Base-by-base conservation (phyloP, 495 filamentous ascomycete genomes). In the Bacidia rubella region DNA sequence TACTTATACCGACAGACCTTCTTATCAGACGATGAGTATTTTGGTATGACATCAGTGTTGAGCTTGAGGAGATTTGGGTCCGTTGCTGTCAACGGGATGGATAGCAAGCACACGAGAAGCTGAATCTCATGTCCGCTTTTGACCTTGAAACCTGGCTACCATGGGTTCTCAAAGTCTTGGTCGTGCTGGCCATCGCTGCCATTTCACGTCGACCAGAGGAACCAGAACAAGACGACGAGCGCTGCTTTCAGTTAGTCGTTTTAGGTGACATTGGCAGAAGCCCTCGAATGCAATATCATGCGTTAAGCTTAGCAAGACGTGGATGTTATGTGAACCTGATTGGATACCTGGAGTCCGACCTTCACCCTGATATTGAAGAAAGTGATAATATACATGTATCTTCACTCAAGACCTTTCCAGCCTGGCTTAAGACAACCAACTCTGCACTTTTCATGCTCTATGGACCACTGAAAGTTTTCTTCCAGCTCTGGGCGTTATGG, bases 221-320 rank as follows among this genome's bases (percentile, higher is more conserved):
- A 26, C 10, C 10, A 10, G 20, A 32, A 38, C 53, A 32, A 21
- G 64, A 49, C 46, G 47, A 25, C 44, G 51, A 57, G 50, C 66
- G 73, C 21, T 74, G 76, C 4, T 74, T 86, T 23, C 87, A 94
- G 61, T 77, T 99, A 29, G 74, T 97, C n/a, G 92, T 99, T 39
- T 76, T 99, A n/a, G 92, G 92, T 12, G 92, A 99, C 62, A 92
- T 99, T 66, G 92, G 92, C 22, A 79, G 89, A 29, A 95, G 88
- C 64, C 92, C 92, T 22, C 86, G 92, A 54, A 99, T 99, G 92
- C 92, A 96, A 65, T 96, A 99, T 63, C 92, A 99, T 77, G 88
- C 90, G 20, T 65, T 95, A 54, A 96, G 90, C 63, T 81, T 97
- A 62, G 89, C 90, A 21, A 85, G 79, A 56, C 80, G 87, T 55